phyloP scores from a whole-genome alignment of 2,329 filamentous ascomycete species.

The Microsporum ferrugineum region DNA sequence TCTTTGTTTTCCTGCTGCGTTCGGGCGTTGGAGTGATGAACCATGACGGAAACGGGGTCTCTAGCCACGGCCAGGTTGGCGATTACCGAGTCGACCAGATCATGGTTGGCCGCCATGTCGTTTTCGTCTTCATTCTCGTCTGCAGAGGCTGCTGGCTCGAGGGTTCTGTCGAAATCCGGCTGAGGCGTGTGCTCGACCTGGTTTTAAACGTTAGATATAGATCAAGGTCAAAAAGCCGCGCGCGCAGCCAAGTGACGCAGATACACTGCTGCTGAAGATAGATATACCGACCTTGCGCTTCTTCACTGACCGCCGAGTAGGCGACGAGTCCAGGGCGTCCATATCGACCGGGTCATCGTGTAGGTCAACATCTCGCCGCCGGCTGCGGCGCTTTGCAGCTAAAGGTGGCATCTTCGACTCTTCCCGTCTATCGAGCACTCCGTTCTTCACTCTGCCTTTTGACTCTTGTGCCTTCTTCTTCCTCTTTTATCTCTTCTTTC shows the following conservation, averaged over 20 bases:
- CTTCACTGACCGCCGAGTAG: slow-evolving; percentile 36
- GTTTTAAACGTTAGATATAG: background rate
- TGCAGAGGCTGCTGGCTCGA: slow-evolving; percentile 25
- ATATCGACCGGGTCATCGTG: slow-evolving; percentile 34
- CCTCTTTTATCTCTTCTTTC: background rate
- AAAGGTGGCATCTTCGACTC: slow-evolving; percentile 29
- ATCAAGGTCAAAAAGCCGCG: background rate
- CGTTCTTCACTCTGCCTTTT: background rate
- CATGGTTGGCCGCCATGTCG: slow-evolving; percentile 32
- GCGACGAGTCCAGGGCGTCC: slow-evolving; percentile 38
- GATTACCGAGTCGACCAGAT: slow-evolving; percentile 39
- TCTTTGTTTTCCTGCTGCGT: slow-evolving; percentile 32
- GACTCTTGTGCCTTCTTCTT: background rate
- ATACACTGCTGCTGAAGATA: background rate
- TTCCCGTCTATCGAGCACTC: background rate
- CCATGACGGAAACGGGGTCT: slow-evolving; percentile 34
- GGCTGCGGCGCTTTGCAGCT: slow-evolving; percentile 32
- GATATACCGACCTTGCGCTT: slow-evolving; percentile 36
- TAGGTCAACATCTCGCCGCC: slow-evolving; percentile 35
- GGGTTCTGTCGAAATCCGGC: slow-evolving; percentile 23
- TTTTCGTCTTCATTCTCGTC: slow-evolving; percentile 35
- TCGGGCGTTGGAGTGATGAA: slow-evolving; percentile 36
- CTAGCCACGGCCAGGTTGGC: slow-evolving; percentile 35
- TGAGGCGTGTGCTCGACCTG: slow-evolving; percentile 26
- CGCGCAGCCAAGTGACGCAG: background rate